Evolutionary conservation across 805 yeast genomes (phyloP), one percentile per base, ranked within the genome.

Genomic region (Kurtzmaniella cleridarum): DNA sequence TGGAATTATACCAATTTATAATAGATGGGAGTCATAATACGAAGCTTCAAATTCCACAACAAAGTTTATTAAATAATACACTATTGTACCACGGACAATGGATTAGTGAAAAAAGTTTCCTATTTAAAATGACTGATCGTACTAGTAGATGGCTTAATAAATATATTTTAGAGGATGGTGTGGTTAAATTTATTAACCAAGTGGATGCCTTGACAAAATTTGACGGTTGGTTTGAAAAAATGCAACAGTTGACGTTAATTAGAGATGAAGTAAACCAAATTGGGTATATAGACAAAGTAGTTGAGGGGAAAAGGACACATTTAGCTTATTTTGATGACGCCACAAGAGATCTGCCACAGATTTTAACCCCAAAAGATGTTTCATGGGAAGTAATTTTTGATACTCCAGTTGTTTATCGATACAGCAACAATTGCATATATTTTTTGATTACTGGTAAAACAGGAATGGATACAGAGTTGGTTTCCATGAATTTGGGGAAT

Each of bases 381-480:
- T 62, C 73, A 0, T 91, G 95, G 95, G 96, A 91, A 54, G 93
- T 93, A 4, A 81, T 76, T 16, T 73, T 45, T 15, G 43, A 66
- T 16, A 88, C 88, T 1, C 80, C 83, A 2, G 64, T 79, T 3
- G 73, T 81, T 0, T 79, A 62, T 50, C 76, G 79, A 42, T 44
- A 53, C 16, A 65, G 57, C 11, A 61, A 62, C 7, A 64, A 75
- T 34, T 48, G 57, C 3, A 53, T 84, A 2, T 82, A 74, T 50
- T 89, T 78, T 53, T 52, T 81, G 9, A 79, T 90, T 1, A 85
- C 96, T 0, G 76, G 78, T 46, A 76, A 77, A 47, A 79, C 90
- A 2, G 78, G 96, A 0, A 78, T 79, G 39, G 95, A 91, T 54
- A 70, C 95, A 50, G 95, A 89, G 53, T 52, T 93, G 16, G 83